Percentiles rank a stretch among this genome's conserved stretches.
Evolutionary conservation across 257 asterid genomes (phyloP).

Genomic region (Handroanthus guayacan): DNA sequence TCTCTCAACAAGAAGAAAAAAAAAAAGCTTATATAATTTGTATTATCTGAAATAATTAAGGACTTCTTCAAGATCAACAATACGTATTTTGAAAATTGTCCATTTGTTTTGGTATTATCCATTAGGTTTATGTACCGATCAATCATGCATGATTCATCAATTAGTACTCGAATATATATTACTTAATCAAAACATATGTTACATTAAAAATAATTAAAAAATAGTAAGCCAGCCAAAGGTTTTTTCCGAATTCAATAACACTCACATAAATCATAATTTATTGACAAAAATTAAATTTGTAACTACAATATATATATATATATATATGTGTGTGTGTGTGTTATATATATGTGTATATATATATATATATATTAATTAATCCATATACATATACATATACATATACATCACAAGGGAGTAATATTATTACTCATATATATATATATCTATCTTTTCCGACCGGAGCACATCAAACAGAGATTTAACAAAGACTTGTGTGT

Average conservation of each 20-base stretch:
- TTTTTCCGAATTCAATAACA: not conserved
- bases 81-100: no score
- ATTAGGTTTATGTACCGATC: not conserved
- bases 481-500: not conserved
- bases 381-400: not conserved
- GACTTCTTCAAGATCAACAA: no score
- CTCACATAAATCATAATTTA: not conserved
- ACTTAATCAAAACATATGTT: not conserved
- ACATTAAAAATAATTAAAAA: not conserved
- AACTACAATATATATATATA: not conserved
- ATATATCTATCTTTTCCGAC: not conserved
- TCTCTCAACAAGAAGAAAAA: no score
- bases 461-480: conserved; percentile 20
- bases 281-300: not conserved
- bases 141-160: not conserved
- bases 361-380: no score
- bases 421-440: not conserved
- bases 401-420: no score
- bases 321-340: no score
- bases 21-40: no score
- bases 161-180: no score
- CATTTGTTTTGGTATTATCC: not conserved
- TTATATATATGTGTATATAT: no score
- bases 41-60: no score
- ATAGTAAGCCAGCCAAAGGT: not conserved